phyloP scores from a whole-genome alignment of 108 stramenopile genomes.

The Cylindrotheca fusiformis region DNA sequence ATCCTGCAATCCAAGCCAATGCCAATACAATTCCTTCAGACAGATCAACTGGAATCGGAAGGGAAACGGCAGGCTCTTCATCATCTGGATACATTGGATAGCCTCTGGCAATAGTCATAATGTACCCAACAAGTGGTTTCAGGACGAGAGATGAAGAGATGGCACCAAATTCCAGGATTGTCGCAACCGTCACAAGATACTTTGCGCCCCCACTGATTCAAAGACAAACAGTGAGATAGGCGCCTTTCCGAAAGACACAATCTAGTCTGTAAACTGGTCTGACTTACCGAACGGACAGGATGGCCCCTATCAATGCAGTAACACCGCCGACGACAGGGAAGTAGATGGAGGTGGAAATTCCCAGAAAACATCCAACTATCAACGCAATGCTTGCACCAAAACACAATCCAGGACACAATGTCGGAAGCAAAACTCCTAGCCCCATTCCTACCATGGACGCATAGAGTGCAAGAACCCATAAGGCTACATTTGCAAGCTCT shows the following conservation, averaged over 20 bases:
- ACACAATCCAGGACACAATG: slow-evolving; percentile 53
- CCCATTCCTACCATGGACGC: slow-evolving; percentile 61
- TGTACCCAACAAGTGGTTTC: slow-evolving; percentile 24
- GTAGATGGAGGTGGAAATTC: slow-evolving; percentile 14
- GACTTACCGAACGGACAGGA: slow-evolving; percentile 39
- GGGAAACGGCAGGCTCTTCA: slow-evolving; percentile 1
- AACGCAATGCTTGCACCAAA: slow-evolving; percentile 46
- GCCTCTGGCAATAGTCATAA: slow-evolving; percentile 47
- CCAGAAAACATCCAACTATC: slow-evolving; percentile 28
- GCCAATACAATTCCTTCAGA: slow-evolving; percentile 19
- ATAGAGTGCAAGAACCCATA: slow-evolving; percentile 43
- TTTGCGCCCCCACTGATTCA: slow-evolving; percentile 36
- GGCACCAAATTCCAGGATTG: slow-evolving; percentile 61
- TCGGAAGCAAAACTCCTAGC: slow-evolving; percentile 62
- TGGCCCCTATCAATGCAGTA: slow-evolving; percentile 26
- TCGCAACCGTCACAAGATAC: slow-evolving; percentile 46
- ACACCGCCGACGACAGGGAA: slow-evolving; percentile 35
- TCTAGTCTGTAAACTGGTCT: not conserved
- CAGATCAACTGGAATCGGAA: slow-evolving; percentile 3
- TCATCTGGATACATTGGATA: slow-evolving; percentile 35
- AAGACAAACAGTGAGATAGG: too few relatives aligned
- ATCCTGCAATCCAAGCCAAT: slow-evolving; percentile 58
- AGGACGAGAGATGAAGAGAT: slow-evolving; percentile 43
- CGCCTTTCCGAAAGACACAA: not conserved
- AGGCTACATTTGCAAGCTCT: slow-evolving; percentile 56